Base-by-base conservation (phyloP, 2,329 filamentous ascomycete genomes). In the Cryphonectria naterciae region DNA sequence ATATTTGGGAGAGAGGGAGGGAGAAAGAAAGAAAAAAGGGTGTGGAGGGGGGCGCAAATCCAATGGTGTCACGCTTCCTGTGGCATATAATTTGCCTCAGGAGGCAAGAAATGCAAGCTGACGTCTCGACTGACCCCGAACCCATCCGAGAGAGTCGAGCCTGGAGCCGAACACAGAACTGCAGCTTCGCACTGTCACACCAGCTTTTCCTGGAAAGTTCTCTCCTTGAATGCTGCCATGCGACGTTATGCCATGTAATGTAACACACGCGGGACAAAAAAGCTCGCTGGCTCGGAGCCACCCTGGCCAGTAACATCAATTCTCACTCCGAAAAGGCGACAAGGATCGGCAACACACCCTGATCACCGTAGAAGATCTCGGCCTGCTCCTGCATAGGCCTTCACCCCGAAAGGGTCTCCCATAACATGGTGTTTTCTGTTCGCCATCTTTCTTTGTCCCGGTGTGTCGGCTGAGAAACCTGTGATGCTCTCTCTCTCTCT, bases 21-120 rank as follows among this genome's bases (percentile, higher is more conserved):
- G 32, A 32, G 32, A 32, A 32, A 32, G 4, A 32, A 32, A 32
- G 4, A 10, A 13, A 39, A 11, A 13, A 13, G 10, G 37, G 37
- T n/a, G n/a, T n/a, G 32, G 17, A 4, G 43, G 43, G 6, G 22
- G 22, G 46, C 1, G 22, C 7, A 1, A 2, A n/a, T n/a, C 67
- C 56, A 72, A 67, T 67, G 28, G 43, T 28, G 64, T n/a, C 39
- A 28, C 64, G 65, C 49, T 52, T 58, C 22, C 58, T 67, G 64
- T 39, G 61, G 49, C 64, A 61, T 60, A 25, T 25, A 37, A 54
- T 60, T 32, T 25, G 58, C 43, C 41, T 32, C 58, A 56, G 37
- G 61, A 60, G 70, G 62, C 70, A 69, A 66, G 62, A 46, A 65
- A 69, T 72, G 67, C 70, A 69, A 22, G 56, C 61, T 58, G 46